A percentile compares a stretch with the other conserved stretches of the same genome.
phyloP scores from a whole-genome alignment of 2,329 filamentous ascomycete species.

The Aspergillus fischeri region DNA sequence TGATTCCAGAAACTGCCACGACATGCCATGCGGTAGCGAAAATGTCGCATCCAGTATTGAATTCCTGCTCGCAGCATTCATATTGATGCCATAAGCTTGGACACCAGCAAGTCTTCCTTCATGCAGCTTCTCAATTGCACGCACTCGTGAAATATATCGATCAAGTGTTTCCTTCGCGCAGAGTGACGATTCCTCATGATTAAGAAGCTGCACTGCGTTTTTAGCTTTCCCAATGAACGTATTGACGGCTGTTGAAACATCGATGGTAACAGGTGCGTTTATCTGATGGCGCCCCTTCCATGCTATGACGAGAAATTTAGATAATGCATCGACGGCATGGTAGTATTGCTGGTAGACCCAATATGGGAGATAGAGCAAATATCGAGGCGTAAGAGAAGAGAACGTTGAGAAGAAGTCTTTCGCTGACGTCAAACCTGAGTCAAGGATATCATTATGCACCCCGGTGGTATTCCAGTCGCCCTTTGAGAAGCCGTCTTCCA shows the following conservation, averaged over 20 bases:
- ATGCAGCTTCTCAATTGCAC: neutral
- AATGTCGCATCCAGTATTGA: neutral
- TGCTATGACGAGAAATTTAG: slow-evolving; percentile 21
- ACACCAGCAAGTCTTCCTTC: neutral
- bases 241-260: slow-evolving; percentile 18
- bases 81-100: neutral
- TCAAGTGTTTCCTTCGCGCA: neutral
- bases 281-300: slow-evolving; percentile 23
- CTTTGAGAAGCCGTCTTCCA: slow-evolving; percentile 37
- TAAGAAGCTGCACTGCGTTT: slow-evolving; percentile 5
- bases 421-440: slow-evolving; percentile 47
- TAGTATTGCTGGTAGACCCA: slow-evolving; percentile 43
- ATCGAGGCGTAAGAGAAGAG: slow-evolving; percentile 41
- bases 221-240: slow-evolving; percentile 14
- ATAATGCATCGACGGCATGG: slow-evolving; percentile 35
- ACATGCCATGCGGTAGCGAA: neutral
- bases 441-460: slow-evolving; percentile 34
- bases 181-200: neutral
- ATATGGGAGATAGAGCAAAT: slow-evolving; percentile 48
- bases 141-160: neutral
- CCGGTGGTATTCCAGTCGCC: slow-evolving; percentile 38
- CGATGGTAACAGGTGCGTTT: slow-evolving; percentile 18
- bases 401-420: slow-evolving; percentile 50
- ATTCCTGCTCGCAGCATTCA: neutral
- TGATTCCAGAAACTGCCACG: neutral